These are phyloP conservation scores for Phytopythium oedochilum DNA, from an alignment of 352 stramenopile genomes.

Conservation along the genomic window DNA sequence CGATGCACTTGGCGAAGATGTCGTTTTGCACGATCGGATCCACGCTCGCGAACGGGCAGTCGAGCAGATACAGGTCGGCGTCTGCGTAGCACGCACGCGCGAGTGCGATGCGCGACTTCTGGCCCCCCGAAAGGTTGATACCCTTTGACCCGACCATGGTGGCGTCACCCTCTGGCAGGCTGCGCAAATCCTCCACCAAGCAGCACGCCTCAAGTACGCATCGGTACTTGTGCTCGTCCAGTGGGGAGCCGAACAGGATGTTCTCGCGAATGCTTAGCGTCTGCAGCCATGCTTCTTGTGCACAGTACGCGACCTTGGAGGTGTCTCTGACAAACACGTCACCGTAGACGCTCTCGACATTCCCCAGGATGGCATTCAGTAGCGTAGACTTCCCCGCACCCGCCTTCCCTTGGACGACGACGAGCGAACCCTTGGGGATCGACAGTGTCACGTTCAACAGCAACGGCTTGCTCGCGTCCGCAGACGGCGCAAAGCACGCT, in stretches of 20 bases:
- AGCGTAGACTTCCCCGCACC: constrained; percentile 64
- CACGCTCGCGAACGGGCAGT: constrained; percentile 48
- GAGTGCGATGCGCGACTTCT: constrained; percentile 53
- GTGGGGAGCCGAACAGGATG: constrained; percentile 92
- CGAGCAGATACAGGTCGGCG: constrained; percentile 46
- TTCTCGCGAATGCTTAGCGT: constrained; percentile 96
- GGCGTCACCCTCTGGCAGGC: constrained; percentile 50
- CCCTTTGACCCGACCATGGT: constrained; percentile 45
- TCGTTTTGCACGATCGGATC: constrained; percentile 56
- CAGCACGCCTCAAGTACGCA: constrained; percentile 60
- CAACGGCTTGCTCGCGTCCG: constrained; percentile 28
- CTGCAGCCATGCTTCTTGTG: constrained; percentile 94
- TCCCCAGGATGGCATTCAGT: constrained; percentile 39
- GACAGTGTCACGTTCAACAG: constrained; percentile 47
- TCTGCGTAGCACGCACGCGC: constrained; percentile 52
- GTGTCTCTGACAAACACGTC: constrained; percentile 26
- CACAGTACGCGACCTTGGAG: constrained; percentile 69
- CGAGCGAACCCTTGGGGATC: constrained; percentile 37
- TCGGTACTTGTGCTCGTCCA: constrained; percentile 58
- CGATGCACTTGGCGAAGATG: constrained; percentile 53
- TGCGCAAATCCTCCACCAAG: constrained; percentile 31
- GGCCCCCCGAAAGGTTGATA: constrained; percentile 49
- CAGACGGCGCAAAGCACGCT: constrained; percentile 35
- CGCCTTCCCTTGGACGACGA: constrained; percentile 54
- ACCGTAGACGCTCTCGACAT: constrained; percentile 37